phyloP scores from a whole-genome alignment of 768 basidiomycete genomes.

The Termitomyces eurrhizus region DNA sequence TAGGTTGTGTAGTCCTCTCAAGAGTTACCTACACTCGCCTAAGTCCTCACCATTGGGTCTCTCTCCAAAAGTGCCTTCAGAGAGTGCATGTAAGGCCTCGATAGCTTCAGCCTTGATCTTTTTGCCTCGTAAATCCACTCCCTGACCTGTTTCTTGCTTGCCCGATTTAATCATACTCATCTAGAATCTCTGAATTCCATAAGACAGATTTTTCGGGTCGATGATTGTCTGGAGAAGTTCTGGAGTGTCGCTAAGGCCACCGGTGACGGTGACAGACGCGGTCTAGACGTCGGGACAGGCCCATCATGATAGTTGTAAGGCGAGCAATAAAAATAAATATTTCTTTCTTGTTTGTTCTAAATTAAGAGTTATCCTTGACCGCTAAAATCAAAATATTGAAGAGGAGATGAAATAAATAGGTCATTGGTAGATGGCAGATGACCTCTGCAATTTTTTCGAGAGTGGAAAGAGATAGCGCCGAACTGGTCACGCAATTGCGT shows the following conservation, averaged over 20 bases:
- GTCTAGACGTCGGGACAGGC: neutral
- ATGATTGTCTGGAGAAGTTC: neutral
- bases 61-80: neutral
- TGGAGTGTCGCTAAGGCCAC: neutral
- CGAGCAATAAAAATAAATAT: neutral
- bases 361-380: neutral
- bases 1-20: neutral
- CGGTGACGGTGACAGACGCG: neutral
- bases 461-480: too few species aligned
- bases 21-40: neutral
- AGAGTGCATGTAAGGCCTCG: neutral
- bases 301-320: slow-evolving; percentile 4
- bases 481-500: too few species aligned
- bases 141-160: neutral
- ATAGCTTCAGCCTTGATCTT: neutral
- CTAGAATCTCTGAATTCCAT: neutral
- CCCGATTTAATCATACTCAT: neutral
- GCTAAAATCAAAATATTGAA: neutral
- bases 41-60: neutral
- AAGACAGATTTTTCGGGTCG: neutral
- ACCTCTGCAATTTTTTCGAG: too few species aligned
- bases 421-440: too few species aligned
- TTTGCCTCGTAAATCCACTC: neutral
- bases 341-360: neutral
- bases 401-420: too few species aligned